A percentile compares a stretch with the other conserved stretches of the same genome.
phyloP scores from a whole-genome alignment of 257 asterid species.

The Nicotiana benthamiana region DNA sequence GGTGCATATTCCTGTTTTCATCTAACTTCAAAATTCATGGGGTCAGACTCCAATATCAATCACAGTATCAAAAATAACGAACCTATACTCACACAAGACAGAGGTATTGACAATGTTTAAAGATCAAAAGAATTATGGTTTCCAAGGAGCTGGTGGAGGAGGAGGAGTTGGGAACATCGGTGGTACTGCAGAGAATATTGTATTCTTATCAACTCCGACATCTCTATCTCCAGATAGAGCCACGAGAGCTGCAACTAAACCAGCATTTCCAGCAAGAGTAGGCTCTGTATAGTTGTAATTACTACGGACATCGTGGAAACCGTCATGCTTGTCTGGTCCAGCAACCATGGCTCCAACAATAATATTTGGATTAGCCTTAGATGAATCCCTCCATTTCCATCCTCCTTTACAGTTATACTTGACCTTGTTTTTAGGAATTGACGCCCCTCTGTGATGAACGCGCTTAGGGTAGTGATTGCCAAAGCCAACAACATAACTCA shows the following conservation, averaged over 20 bases:
- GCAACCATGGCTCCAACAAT: conserved; percentile 96
- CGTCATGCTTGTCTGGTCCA: conserved; percentile 86
- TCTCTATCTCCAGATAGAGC: conserved; percentile 72
- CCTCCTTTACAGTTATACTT: conserved; percentile 86
- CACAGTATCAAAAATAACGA: conserved; percentile 21
- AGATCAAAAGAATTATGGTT: conserved; percentile 27
- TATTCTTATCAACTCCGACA: conserved; percentile 67
- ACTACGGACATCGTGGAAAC: conserved; percentile 69
- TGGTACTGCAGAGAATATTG: conserved; percentile 89
- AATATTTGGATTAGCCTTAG: conserved; percentile 63
- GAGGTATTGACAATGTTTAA: neutral
- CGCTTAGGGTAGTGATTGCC: conserved; percentile 77
- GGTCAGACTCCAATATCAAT: conserved; percentile 1
- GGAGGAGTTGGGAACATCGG: conserved; percentile 95
- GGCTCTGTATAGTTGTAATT: conserved; percentile 96
- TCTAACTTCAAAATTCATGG: conserved; percentile 7
- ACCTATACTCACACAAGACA: conserved; percentile 4
- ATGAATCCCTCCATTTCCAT: conserved; percentile 80
- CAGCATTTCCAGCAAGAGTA: conserved; percentile 91
- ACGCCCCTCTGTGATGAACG: conserved; percentile 94
- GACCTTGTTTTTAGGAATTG: conserved; percentile 74
- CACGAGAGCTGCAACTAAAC: conserved; percentile 83
- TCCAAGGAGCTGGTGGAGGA: conserved; percentile 99
- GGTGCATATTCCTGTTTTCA: conserved; percentile 5
- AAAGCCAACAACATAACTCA: conserved; percentile 89